Evolutionary conservation across 2,329 filamentous ascomycete species (phyloP).

Genomic region (Pseudocercospora cruenta): DNA sequence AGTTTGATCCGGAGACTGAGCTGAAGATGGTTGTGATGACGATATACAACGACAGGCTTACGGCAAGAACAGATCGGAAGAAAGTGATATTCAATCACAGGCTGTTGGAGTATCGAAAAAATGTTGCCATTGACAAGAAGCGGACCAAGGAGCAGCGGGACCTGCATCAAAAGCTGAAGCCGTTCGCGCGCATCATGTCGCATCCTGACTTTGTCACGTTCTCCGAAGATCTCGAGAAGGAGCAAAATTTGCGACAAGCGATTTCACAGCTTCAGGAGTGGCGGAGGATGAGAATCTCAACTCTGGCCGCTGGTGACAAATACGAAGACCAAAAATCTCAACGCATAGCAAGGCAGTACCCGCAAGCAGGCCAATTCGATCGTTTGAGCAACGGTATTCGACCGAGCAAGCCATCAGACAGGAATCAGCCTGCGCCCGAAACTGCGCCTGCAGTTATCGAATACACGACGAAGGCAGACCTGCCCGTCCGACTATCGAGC

Average conservation of each 20-base stretch:
- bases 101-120: constrained; percentile 90
- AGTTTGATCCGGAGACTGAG: constrained; percentile 93
- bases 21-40: constrained; percentile 98
- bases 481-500: constrained; percentile 35
- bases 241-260: constrained; percentile 86
- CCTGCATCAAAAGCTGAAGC: constrained; percentile 88
- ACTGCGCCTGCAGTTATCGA: constrained; percentile 36
- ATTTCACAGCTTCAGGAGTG: constrained; percentile 92
- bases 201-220: constrained; percentile 86
- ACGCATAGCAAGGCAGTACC: constrained; percentile 63
- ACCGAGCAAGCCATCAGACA: constrained; percentile 28
- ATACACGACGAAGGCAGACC: constrained; percentile 38
- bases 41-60: constrained; percentile 92
- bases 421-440: constrained; percentile 29
- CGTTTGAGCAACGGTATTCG: constrained; percentile 35
- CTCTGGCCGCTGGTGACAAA: constrained; percentile 83
- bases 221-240: constrained; percentile 82
- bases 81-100: constrained; percentile 96
- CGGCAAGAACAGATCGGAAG: constrained; percentile 89
- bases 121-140: constrained; percentile 87
- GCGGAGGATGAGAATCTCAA: constrained; percentile 81
- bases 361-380: constrained; percentile 42
- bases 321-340: constrained; percentile 87
- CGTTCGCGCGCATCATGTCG: constrained; percentile 96
- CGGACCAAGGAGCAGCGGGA: constrained; percentile 94